Evolutionary conservation across 2,329 filamentous ascomycete species (phyloP), one percentile per base, ranked within the genome.

Genomic region (Xylariales sp.): DNA sequence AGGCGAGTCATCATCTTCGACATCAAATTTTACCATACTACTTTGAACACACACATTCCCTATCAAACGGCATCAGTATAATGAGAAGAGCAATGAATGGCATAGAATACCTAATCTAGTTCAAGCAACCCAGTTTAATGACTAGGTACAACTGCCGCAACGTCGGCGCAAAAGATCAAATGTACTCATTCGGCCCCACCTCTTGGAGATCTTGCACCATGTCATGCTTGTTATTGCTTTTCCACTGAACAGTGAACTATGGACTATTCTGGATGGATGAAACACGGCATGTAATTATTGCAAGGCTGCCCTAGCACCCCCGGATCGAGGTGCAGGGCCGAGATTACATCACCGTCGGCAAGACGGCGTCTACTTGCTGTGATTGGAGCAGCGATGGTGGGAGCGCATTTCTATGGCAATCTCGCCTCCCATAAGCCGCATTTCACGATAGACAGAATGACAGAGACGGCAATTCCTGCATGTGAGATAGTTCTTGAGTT

Each of bases 301-400:
- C 25, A 16, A 22, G 25, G 24, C 36, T 18, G 22, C 27, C 36
- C 36, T 31, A 19, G 24, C 16, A 21, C 18, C 11, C 15, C 14
- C 36, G 25, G 25, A 39, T 19, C 20, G 16, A 21, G 12, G 25
- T 39, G 36, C 36, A 39, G 36, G 36, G 36, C 36, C 36, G 36
- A 39, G 24, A 39, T 39, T 39, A 27, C 36, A 27, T 29, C 36
- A 16, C 19, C 15, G 27, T 28, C 36, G 29, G 36, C 27, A 39
- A 14, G 10, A 20, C 7, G n/a, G 19, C 10, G 19, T 10, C 20
- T 29, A 16, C 11, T n/a, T 14, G 14, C 19, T 7, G 5, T 40
- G 38, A 40, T 40, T 40, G 38, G 38, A 33, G 21, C 8, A 12
- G 12, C 6, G 8, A 16, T n/a, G 29, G 20, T n/a, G 38, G 38